Conservation (phyloP, 768 basidiomycete genomes). For the Boletus patriciae region DNA sequence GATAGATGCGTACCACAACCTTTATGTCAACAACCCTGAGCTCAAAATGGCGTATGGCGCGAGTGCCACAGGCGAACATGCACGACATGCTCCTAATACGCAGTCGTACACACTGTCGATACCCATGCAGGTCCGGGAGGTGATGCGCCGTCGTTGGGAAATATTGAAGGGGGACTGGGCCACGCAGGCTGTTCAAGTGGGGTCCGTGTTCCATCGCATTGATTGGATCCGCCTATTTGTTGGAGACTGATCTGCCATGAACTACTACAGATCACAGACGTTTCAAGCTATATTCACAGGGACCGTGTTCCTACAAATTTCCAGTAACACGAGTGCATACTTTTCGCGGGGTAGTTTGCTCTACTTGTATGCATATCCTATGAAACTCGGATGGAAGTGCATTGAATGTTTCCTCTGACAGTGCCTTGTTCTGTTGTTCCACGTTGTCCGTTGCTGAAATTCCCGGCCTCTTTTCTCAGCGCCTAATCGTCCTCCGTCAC, state of each 20-base stretch:
- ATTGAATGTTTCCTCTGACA: slow-evolving; percentile 32
- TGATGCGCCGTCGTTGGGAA: slow-evolving; percentile 46
- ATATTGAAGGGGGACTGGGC: slow-evolving; percentile 43
- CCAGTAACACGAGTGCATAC: slow-evolving; percentile 33
- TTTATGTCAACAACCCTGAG: slow-evolving; percentile 47
- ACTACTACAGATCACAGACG: slow-evolving; percentile 35
- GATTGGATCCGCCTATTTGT: neutral
- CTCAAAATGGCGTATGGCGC: slow-evolving; percentile 43
- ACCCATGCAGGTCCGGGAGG: slow-evolving; percentile 44
- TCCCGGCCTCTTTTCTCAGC: slow-evolving; percentile 44
- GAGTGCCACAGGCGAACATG: slow-evolving; percentile 53
- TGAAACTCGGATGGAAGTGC: neutral
- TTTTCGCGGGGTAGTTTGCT: slow-evolving; percentile 73
- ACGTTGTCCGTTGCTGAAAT: slow-evolving; percentile 55
- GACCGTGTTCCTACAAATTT: slow-evolving; percentile 44
- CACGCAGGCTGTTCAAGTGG: slow-evolving; percentile 35
- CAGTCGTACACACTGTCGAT: slow-evolving; percentile 49
- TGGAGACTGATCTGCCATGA: slow-evolving; percentile 3
- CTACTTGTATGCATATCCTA: slow-evolving; percentile 56
- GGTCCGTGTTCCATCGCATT: slow-evolving; percentile 29
- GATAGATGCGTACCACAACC: slow-evolving; percentile 43
- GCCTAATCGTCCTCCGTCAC: slow-evolving; percentile 44
- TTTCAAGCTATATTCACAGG: slow-evolving; percentile 25
- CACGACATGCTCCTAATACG: slow-evolving; percentile 41
- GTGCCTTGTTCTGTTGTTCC: slow-evolving; percentile 51